A percentile compares a stretch with the other conserved stretches of the same genome.
These are phyloP conservation scores for Flaveria trinervia DNA, from an alignment of 129 eudicot species.

Conservation along the genomic window DNA sequence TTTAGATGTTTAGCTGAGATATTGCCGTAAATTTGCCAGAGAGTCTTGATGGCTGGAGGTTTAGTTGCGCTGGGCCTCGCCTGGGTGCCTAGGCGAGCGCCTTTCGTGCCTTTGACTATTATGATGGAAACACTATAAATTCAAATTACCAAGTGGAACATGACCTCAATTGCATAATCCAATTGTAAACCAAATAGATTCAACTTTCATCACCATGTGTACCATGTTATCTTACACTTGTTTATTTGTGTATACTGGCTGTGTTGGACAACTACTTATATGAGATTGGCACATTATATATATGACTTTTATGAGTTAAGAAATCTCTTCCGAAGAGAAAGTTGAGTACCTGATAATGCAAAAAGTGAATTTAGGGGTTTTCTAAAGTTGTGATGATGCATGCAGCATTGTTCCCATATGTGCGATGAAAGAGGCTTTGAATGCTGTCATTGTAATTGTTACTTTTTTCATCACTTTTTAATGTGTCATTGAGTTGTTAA, in stretches of 20 bases:
- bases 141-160: slow-evolving; percentile 16
- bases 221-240: neutral
- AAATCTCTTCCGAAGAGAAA: neutral
- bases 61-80: too few relatives aligned
- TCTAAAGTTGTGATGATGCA: neutral
- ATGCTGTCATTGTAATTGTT: neutral
- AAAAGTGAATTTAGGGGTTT: neutral
- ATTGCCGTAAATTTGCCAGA: too few relatives aligned
- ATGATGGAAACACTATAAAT: neutral
- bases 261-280: neutral
- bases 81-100: too few relatives aligned
- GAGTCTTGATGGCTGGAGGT: too few relatives aligned
- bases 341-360: neutral
- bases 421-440: neutral
- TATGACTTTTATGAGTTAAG: neutral
- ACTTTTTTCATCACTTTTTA: neutral
- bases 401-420: neutral
- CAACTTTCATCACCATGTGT: neutral
- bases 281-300: neutral
- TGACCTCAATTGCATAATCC: neutral
- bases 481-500: neutral
- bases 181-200: neutral
- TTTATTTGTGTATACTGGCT: neutral
- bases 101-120: too few relatives aligned
- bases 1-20: too few relatives aligned